phyloP scores from a whole-genome alignment of 495 filamentous ascomycete species.

The Aspergillus bridgeri region DNA sequence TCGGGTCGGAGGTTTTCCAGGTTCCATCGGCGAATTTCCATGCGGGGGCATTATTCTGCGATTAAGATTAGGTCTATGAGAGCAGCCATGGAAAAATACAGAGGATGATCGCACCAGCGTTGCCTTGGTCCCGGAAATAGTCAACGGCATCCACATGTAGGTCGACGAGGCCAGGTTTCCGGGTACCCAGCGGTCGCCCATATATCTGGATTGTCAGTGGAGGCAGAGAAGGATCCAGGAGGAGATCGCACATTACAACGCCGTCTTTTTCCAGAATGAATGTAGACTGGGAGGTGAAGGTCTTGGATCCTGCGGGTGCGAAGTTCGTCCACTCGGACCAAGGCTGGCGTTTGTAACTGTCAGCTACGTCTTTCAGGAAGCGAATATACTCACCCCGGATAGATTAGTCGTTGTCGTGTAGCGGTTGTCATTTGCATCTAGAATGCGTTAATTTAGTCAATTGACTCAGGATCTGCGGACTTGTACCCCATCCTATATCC shows the following conservation, averaged over 20 bases:
- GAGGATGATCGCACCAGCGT: constrained; percentile 5
- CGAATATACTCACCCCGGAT: constrained; percentile 12
- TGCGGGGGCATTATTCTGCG: background rate
- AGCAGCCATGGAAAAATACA: no score
- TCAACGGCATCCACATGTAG: constrained; percentile 65
- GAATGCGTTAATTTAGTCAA: background rate
- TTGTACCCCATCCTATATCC: constrained; percentile 11
- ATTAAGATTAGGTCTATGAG: background rate
- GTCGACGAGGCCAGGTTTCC: constrained; percentile 56
- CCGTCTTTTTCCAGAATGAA: constrained; percentile 9
- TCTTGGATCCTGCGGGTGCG: constrained; percentile 51
- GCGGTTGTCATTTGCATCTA: constrained; percentile 54
- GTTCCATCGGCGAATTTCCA: constrained; percentile 8
- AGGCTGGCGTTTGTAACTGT: constrained; percentile 20
- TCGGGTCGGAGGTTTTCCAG: background rate
- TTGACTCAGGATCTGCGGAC: background rate
- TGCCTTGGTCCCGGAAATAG: constrained; percentile 52
- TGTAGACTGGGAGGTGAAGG: constrained; percentile 26
- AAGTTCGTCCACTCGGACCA: constrained; percentile 62
- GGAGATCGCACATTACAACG: constrained; percentile 1
- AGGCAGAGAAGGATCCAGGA: background rate
- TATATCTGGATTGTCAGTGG: constrained; percentile 44
- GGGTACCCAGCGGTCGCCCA: constrained; percentile 64
- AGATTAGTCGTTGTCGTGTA: constrained; percentile 43
- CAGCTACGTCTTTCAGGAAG: background rate